Evolutionary conservation across 345 rosid species (phyloP).

Genomic region (Lepidium africanum): DNA sequence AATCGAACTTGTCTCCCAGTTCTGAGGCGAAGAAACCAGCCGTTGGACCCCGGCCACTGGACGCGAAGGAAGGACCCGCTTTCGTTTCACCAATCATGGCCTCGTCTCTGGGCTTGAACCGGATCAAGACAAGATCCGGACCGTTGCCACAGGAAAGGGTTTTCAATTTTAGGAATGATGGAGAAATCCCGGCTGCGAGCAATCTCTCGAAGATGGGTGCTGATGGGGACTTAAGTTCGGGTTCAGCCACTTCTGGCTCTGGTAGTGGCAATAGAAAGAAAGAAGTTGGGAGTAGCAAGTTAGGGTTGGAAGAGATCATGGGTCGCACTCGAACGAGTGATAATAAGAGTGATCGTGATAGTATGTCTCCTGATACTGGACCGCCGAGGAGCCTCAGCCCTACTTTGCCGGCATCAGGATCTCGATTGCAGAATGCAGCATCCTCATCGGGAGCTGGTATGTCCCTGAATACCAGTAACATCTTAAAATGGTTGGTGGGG

Average conservation of each 20-base stretch:
- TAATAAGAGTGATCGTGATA: conserved; percentile 35
- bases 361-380: conserved; percentile 40
- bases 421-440: conserved; percentile 55
- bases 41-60: conserved; percentile 7
- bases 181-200: conserved; percentile 50
- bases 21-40: conserved; percentile 36
- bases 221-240: conserved; percentile 31
- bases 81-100: conserved; percentile 83
- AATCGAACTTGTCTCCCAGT: conserved; percentile 27
- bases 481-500: neutral
- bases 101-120: conserved; percentile 84
- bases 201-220: conserved; percentile 62
- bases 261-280: conserved; percentile 45
- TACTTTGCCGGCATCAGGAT: conserved; percentile 38
- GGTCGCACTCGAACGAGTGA: conserved; percentile 24
- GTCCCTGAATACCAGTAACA: neutral
- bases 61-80: conserved; percentile 33
- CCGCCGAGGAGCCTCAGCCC: conserved; percentile 59
- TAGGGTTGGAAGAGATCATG: conserved; percentile 38
- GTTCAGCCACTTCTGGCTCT: conserved; percentile 27
- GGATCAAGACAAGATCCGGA: conserved; percentile 94
- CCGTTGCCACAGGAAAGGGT: conserved; percentile 88
- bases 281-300: conserved; percentile 42
- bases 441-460: conserved; percentile 59
- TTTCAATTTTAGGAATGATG: conserved; percentile 59